These are phyloP conservation scores for Blastobotrys malaysiensis DNA, from an alignment of 1,139 yeast species.

Conservation along the genomic window DNA sequence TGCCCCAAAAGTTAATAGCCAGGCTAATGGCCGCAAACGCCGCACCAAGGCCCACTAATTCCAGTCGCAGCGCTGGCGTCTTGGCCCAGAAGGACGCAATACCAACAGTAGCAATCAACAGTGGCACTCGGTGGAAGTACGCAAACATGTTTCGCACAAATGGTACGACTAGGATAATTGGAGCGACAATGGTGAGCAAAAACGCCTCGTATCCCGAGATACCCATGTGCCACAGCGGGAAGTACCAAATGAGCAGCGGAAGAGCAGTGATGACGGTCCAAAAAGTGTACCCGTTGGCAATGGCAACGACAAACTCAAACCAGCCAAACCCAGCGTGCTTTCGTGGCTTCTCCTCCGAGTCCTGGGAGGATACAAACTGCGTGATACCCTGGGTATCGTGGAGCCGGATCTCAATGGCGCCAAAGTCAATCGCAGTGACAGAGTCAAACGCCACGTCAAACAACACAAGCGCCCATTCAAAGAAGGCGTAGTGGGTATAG, in stretches of 20 bases:
- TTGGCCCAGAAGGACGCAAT: constrained; percentile 67
- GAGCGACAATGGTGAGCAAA: constrained; percentile 52
- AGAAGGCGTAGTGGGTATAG: constrained; percentile 86
- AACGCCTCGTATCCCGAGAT: constrained; percentile 88
- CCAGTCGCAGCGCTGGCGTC: constrained; percentile 64
- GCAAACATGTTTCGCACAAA: constrained; percentile 48
- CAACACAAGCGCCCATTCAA: constrained; percentile 85
- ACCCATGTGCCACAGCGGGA: constrained; percentile 98
- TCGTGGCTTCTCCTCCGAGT: constrained; percentile 12
- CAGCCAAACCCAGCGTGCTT: constrained; percentile 27
- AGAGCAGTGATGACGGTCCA: constrained; percentile 83
- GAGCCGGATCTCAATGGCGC: constrained; percentile 47
- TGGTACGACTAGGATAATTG: constrained; percentile 52
- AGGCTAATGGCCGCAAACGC: constrained; percentile 59
- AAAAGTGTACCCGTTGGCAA: constrained; percentile 48
- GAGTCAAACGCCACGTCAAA: constrained; percentile 83
- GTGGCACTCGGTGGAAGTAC: constrained; percentile 44
- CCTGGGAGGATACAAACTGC: not conserved
- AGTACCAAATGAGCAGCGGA: constrained; percentile 88
- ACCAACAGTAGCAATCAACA: constrained; percentile 59
- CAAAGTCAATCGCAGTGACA: constrained; percentile 67
- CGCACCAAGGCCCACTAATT: constrained; percentile 62
- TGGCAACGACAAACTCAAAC: constrained; percentile 26
- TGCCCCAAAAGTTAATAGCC: constrained; percentile 51
- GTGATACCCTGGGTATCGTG: constrained; percentile 34